Percentiles rank a stretch among this genome's conserved stretches.
Evolutionary conservation across 192 early-diverging fungal species (phyloP).

Genomic region (Entomortierella lignicola): DNA sequence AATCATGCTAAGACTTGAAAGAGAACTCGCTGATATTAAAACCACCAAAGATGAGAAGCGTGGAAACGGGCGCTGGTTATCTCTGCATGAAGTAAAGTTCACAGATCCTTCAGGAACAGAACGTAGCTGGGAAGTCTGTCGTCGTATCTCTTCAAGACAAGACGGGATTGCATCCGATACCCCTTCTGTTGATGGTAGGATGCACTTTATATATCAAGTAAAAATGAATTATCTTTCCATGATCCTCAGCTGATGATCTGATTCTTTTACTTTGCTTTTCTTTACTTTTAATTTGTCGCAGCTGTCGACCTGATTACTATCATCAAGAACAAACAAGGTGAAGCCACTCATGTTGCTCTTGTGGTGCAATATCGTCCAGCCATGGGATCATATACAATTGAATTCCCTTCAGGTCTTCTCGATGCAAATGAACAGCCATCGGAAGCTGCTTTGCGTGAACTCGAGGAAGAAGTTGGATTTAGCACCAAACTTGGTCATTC

Average conservation of each 20-base stretch:
- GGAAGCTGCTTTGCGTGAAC: slow-evolving; percentile 56
- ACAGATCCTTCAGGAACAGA: slow-evolving; percentile 43
- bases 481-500: slow-evolving; percentile 23
- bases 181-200: slow-evolving; percentile 47
- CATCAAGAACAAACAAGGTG: slow-evolving; percentile 18
- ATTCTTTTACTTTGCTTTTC: neutral
- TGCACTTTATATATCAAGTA: too few relatives aligned
- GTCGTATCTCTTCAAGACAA: slow-evolving; percentile 16
- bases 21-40: slow-evolving; percentile 14
- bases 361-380: slow-evolving; percentile 63
- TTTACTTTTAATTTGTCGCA: slow-evolving; percentile 15
- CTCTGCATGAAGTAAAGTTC: slow-evolving; percentile 54
- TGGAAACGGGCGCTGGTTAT: slow-evolving; percentile 51
- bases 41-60: slow-evolving; percentile 15
- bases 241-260: neutral
- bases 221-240: too few relatives aligned
- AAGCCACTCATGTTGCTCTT: slow-evolving; percentile 51
- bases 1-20: slow-evolving; percentile 2
- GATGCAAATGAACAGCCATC: slow-evolving; percentile 52
- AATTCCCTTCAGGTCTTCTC: slow-evolving; percentile 64
- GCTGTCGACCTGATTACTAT: slow-evolving; percentile 60
- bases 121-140: slow-evolving; percentile 51
- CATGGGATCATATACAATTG: slow-evolving; percentile 51
- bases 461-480: slow-evolving; percentile 63
- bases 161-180: neutral